These are phyloP conservation scores for Chenopodium formosanum DNA, from an alignment of 148 eudicot species.

Conservation along the genomic window DNA sequence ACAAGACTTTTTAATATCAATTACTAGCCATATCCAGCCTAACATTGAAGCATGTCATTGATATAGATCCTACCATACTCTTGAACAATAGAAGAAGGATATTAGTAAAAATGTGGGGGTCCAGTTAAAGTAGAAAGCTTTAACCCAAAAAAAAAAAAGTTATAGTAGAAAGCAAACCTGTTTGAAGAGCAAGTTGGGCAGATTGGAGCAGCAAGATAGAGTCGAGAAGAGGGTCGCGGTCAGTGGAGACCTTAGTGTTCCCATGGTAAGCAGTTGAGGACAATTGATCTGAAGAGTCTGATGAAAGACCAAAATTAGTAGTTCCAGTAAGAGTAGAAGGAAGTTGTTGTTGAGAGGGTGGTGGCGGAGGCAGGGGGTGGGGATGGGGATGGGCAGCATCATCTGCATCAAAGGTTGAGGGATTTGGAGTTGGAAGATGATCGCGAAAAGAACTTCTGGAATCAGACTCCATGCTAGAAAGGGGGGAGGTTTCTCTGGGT, in stretches of 20 bases:
- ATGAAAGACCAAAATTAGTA: constrained; percentile 24
- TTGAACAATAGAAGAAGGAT: too few species aligned
- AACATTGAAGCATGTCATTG: too few species aligned
- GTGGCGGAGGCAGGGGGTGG: constrained; percentile 25
- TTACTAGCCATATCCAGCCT: too few species aligned
- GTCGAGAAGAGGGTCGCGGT: constrained; percentile 60
- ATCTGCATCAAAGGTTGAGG: constrained; percentile 32
- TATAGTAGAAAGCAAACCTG: constrained; percentile 40
- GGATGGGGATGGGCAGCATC: neutral
- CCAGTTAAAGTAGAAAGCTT: too few species aligned
- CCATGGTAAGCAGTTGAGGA: constrained; percentile 33
- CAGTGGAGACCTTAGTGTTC: constrained; percentile 21
- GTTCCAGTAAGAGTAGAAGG: constrained; percentile 8
- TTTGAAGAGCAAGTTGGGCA: constrained; percentile 74
- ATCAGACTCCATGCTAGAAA: constrained; percentile 84
- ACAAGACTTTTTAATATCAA: too few species aligned
- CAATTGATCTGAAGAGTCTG: constrained; percentile 35
- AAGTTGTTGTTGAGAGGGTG: neutral
- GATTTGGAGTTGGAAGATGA: constrained; percentile 40
- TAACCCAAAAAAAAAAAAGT: too few species aligned
- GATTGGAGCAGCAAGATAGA: constrained; percentile 57
- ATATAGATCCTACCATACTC: too few species aligned
- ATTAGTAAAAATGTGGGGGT: too few species aligned
- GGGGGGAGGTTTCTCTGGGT: constrained; percentile 68
- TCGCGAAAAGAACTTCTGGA: constrained; percentile 46